phyloP scores from a whole-genome alignment of 192 early-diverging fungal genomes.

The Gryganskiella cystojenkinii region DNA sequence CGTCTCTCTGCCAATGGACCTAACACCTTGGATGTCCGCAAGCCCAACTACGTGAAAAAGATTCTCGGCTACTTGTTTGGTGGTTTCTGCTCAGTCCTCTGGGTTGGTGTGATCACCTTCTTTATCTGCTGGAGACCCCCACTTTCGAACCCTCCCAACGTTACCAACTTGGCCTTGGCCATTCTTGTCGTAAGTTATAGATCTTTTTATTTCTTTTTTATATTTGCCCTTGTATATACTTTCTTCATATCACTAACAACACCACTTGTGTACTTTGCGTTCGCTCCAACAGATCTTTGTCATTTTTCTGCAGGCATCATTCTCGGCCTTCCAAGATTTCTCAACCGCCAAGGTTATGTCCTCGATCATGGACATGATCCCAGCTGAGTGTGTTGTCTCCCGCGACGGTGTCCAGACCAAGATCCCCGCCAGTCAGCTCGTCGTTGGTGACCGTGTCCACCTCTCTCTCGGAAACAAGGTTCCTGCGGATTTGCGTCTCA shows the following conservation, averaged over 20 bases:
- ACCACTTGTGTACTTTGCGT: background rate
- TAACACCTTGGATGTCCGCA: slow-evolving; percentile 53
- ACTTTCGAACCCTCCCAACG: slow-evolving; percentile 55
- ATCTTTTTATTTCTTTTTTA: background rate
- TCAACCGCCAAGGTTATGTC: slow-evolving; percentile 74
- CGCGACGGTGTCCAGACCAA: slow-evolving; percentile 69
- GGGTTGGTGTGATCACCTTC: slow-evolving; percentile 77
- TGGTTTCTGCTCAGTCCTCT: slow-evolving; percentile 79
- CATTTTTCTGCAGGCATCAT: slow-evolving; percentile 74
- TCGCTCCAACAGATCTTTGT: slow-evolving; percentile 60
- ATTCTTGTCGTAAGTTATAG: slow-evolving; percentile 60
- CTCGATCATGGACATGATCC: slow-evolving; percentile 79
- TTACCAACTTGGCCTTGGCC: slow-evolving; percentile 69
- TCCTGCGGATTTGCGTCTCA: slow-evolving; percentile 82
- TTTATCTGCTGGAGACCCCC: slow-evolving; percentile 74
- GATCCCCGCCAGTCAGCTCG: slow-evolving; percentile 69
- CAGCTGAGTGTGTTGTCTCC: slow-evolving; percentile 72
- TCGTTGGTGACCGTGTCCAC: slow-evolving; percentile 82
- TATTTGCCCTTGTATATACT: background rate
- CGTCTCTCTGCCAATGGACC: slow-evolving; percentile 54
- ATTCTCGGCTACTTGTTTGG: slow-evolving; percentile 68
- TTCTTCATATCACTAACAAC: background rate
- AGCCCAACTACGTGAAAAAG: slow-evolving; percentile 55
- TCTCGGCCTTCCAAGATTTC: slow-evolving; percentile 81
- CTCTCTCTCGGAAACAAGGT: slow-evolving; percentile 77